Conservation (phyloP, 108 stramenopile genomes). For the Pseudonitzschia delicatissima region DNA sequence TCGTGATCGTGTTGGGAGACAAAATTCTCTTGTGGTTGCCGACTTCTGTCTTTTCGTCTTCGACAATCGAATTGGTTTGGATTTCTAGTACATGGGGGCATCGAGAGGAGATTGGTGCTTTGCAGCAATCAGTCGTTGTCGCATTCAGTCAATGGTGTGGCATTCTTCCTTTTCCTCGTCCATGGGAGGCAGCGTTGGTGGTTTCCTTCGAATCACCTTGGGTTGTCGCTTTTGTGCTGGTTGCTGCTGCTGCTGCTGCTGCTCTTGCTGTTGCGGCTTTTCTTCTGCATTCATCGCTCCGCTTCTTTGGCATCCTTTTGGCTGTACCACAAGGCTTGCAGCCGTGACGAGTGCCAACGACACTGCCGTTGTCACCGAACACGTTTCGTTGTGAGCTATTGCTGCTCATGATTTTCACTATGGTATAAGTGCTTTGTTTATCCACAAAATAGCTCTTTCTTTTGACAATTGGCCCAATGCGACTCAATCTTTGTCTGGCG, state of each 20-base stretch:
- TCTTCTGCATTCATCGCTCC: too few species aligned
- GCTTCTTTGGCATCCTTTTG: not conserved
- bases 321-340: not conserved
- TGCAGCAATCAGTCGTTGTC: not conserved
- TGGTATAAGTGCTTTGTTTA: too few species aligned
- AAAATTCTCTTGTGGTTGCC: constrained; percentile 30
- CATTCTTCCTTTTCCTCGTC: not conserved
- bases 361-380: not conserved
- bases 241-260: not conserved
- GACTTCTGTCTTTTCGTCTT: not conserved
- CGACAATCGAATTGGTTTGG: not conserved
- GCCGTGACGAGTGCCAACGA: not conserved
- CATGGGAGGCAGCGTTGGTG: not conserved
- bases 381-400: not conserved
- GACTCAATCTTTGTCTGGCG: too few species aligned
- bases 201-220: not conserved
- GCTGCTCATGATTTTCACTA: not conserved
- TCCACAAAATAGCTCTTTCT: too few species aligned
- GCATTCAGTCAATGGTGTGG: not conserved
- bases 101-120: not conserved
- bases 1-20: constrained; percentile 54
- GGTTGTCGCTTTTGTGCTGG: not conserved
- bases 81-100: not conserved
- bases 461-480: too few species aligned
- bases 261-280: not conserved